Percentiles rank a stretch among this genome's conserved stretches.
Evolutionary conservation across 1,284 basidiomycete species (phyloP).

Genomic region (Xerocomus nothofagi): DNA sequence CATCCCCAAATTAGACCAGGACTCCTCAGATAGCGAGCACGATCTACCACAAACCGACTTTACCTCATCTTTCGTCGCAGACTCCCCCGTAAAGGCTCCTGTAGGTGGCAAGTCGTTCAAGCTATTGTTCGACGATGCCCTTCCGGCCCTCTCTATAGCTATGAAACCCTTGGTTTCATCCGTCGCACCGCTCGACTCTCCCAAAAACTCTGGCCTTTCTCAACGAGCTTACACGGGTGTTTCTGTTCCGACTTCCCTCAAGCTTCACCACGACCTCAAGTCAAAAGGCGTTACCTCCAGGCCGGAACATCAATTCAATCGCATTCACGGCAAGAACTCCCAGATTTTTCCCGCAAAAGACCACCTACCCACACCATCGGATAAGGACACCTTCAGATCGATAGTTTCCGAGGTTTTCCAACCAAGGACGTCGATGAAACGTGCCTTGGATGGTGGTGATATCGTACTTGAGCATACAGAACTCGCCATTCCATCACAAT

Average conservation of each 20-base stretch:
- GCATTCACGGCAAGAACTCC: conserved; percentile 5
- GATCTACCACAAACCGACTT: conserved; percentile 30
- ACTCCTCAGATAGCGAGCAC: conserved; percentile 40
- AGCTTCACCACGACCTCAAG: conserved; percentile 1
- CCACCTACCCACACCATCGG: neutral
- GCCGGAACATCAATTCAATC: neutral
- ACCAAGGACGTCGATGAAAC: conserved; percentile 23
- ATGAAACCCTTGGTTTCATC: conserved; percentile 14
- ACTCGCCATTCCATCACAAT: neutral
- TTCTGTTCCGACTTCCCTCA: conserved; percentile 1
- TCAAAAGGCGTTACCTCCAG: conserved; percentile 4
- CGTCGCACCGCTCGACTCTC: neutral
- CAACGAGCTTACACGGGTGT: neutral
- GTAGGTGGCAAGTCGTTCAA: conserved; percentile 59
- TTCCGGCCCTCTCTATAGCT: conserved; percentile 28
- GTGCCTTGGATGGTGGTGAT: conserved; percentile 15
- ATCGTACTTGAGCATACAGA: neutral
- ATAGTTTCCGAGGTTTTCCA: conserved; percentile 4
- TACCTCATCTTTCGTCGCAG: conserved; percentile 56
- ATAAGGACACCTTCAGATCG: conserved; percentile 1
- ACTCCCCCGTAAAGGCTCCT: conserved; percentile 67
- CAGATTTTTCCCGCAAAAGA: conserved; percentile 17
- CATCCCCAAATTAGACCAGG: conserved; percentile 29
- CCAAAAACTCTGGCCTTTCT: neutral
- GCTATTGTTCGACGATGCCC: conserved; percentile 61